A percentile compares a stretch with the other conserved stretches of the same genome.
Evolutionary conservation across 305 asterid species (phyloP).

Genomic region (Striga hermonthica): DNA sequence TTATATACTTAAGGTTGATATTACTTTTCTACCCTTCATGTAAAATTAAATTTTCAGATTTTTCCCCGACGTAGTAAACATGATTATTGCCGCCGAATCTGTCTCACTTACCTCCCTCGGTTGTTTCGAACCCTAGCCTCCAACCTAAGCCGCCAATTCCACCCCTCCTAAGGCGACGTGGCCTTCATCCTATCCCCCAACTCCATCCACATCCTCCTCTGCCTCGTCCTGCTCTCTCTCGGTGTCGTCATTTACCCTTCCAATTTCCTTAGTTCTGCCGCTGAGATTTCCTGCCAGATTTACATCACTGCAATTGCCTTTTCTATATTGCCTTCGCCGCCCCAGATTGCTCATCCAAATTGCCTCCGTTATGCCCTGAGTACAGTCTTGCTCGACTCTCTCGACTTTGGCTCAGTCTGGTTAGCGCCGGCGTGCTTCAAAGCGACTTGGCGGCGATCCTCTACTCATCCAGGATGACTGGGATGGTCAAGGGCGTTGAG

Average conservation of each 20-base stretch:
- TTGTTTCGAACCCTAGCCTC: constrained; percentile 48
- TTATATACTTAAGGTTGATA: no score
- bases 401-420: constrained; percentile 36
- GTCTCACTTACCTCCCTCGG: constrained; percentile 44
- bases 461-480: constrained; percentile 79
- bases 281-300: constrained; percentile 51
- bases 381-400: constrained; percentile 43
- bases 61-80: no score
- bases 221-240: constrained; percentile 57
- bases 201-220: constrained; percentile 43
- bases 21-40: no score
- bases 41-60: no score
- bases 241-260: constrained; percentile 59
- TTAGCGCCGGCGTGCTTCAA: constrained; percentile 29
- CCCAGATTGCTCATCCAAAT: constrained; percentile 31
- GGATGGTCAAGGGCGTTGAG: constrained; percentile 65
- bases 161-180: constrained; percentile 43
- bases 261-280: constrained; percentile 46
- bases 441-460: constrained; percentile 59
- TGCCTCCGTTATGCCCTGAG: constrained; percentile 38
- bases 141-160: constrained; percentile 33
- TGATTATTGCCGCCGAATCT: constrained; percentile 31
- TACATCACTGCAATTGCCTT: constrained; percentile 45
- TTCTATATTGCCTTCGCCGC: constrained; percentile 49
- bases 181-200: constrained; percentile 54